Evolutionary conservation across 2,329 filamentous ascomycete genomes (phyloP), one percentile per base, ranked within the genome.

Genomic region (Apiospora sp.): DNA sequence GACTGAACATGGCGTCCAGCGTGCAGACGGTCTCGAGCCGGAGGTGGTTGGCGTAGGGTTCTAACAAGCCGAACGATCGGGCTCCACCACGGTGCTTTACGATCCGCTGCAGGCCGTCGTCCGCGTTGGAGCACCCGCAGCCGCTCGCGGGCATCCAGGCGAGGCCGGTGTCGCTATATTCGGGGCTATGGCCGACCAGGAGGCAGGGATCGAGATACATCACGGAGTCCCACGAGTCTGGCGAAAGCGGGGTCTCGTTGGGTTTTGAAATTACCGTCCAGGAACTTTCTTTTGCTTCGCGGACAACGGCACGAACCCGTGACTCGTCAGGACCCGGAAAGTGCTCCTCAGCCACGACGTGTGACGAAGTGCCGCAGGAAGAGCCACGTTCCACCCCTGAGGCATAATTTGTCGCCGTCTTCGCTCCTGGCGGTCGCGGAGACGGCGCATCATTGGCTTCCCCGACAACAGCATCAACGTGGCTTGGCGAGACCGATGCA

Each of bases 21-120:
- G 67, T 69, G 44, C 67, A 69, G 44, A 69, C 27, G 27, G 43
- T 49, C 67, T 69, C 67, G 67, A 69, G 27, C 27, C 67, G 67
- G 27, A 69, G 67, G 67, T 49, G 67, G 67, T 69, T 69, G 44
- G 67, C 43, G 67, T 69, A 69, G 44, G 67, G 67, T 44, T 69
- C 67, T 10, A 27, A 27, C 43, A 24, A 27, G 61, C 61, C 12
- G 4, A 43, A 24, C 34, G 8, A n/a, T 19, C 19, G 34, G 19
- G 34, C 67, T 6, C 37, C 41, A 7, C 37, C 43, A 7, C 41
- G 43, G 13, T 46, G 67, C 6, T 27, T 5, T 7, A 49, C 14
- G 1, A 37, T n/a, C 44, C 13, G 67, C 27, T 48, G 44, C 13
- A 69, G 43, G 44, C 44, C 67, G 12, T 46, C 67, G 27, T 69